phyloP scores from a whole-genome alignment of 257 asterid genomes.

The Ilex asprella region DNA sequence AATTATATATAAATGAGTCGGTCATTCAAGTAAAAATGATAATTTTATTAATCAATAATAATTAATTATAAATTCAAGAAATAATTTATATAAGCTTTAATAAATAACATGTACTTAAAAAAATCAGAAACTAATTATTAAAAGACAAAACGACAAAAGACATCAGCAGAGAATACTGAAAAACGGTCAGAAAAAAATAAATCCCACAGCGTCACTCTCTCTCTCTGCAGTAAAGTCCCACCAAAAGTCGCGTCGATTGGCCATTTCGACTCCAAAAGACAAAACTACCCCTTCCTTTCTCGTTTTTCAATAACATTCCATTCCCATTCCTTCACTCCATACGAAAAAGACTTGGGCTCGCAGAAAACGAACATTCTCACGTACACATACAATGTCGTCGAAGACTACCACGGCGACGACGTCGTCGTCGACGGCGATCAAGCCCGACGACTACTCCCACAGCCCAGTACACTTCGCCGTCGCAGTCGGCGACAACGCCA shows the following conservation, averaged over 20 bases:
- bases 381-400: slow-evolving; percentile 6
- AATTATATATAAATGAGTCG: too few species aligned
- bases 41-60: too few species aligned
- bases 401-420: slow-evolving; percentile 21
- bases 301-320: slow-evolving; percentile 23
- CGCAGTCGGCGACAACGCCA: slow-evolving; percentile 52
- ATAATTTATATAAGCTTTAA: too few species aligned
- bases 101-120: too few species aligned
- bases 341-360: neutral
- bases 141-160: slow-evolving; percentile 17
- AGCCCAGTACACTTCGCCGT: slow-evolving; percentile 90
- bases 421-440: slow-evolving; percentile 37
- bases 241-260: slow-evolving; percentile 29
- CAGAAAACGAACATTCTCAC: slow-evolving; percentile 39
- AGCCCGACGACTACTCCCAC: slow-evolving; percentile 60
- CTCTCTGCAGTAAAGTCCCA: neutral
- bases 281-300: slow-evolving; percentile 9
- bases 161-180: slow-evolving; percentile 18
- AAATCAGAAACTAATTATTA: neutral
- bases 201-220: neutral
- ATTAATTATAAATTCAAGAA: too few species aligned
- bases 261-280: neutral
- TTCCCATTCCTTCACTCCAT: slow-evolving; percentile 12
- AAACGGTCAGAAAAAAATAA: slow-evolving; percentile 14
- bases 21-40: too few species aligned